Percentiles rank a stretch among this genome's conserved stretches.
Conservation (phyloP, 805 yeast genomes). For the Teunomyces gatunensis region DNA sequence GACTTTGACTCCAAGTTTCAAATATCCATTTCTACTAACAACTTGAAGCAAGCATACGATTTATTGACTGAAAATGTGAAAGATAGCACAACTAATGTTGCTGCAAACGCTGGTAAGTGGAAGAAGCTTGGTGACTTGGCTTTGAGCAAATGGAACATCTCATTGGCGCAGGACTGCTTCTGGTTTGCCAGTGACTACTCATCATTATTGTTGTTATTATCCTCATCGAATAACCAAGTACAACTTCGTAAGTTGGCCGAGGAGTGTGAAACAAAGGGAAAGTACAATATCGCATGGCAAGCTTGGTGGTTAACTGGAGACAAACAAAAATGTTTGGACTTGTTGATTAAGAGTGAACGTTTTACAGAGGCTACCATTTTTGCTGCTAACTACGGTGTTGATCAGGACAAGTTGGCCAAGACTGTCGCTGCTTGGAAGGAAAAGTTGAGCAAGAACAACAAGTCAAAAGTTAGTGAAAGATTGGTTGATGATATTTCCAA, state of each 20-base stretch:
- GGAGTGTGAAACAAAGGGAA: slow-evolving; percentile 68
- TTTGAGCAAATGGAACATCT: slow-evolving; percentile 71
- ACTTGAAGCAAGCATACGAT: slow-evolving; percentile 68
- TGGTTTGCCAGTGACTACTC: slow-evolving; percentile 77
- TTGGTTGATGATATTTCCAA: slow-evolving; percentile 42
- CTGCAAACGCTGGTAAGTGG: slow-evolving; percentile 61
- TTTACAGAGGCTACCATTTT: slow-evolving; percentile 83
- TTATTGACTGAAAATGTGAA: slow-evolving; percentile 33
- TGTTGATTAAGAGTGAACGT: slow-evolving; percentile 67
- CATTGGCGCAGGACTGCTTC: slow-evolving; percentile 77
- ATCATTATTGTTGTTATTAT: slow-evolving; percentile 75
- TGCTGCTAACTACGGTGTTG: slow-evolving; percentile 62
- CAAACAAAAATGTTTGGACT: slow-evolving; percentile 55
- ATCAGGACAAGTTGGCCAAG: slow-evolving; percentile 39
- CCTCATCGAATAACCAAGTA: slow-evolving; percentile 70
- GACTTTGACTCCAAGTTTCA: slow-evolving; percentile 92
- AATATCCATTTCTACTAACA: slow-evolving; percentile 74
- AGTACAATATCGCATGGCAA: slow-evolving; percentile 86
- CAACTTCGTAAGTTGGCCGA: slow-evolving; percentile 64
- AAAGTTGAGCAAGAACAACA: slow-evolving; percentile 48
- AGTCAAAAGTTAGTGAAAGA: slow-evolving; percentile 59
- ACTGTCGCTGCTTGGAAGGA: slow-evolving; percentile 68
- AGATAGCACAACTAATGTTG: slow-evolving; percentile 47
- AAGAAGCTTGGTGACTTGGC: slow-evolving; percentile 87
- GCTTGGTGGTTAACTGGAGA: slow-evolving; percentile 87